Evolutionary conservation across 2,329 filamentous ascomycete species (phyloP), one percentile per base, ranked within the genome.

Genomic region (Talaromyces amestolkiae): DNA sequence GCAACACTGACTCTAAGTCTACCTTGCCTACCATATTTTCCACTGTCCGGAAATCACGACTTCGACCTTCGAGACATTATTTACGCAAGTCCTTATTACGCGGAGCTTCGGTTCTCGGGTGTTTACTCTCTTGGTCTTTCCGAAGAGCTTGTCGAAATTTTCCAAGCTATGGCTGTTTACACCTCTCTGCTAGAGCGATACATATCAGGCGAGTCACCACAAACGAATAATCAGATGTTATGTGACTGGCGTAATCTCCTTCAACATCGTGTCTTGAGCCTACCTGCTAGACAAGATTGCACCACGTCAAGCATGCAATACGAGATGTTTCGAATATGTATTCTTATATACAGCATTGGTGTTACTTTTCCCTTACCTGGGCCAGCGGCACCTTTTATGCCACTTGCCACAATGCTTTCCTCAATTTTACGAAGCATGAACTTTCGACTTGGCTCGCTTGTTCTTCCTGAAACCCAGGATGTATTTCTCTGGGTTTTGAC

Each of bases 211-310:
- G 58, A 65, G 31, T 66, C 65, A 1, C 45, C 59, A 33, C 66
- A 68, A 15, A 63, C 68, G 4, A 71, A 76, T 35, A 43, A 67
- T 24, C 69, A 72, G 8, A 60, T 74, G 3, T 66, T 79, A 6
- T 66, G 71, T 22, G 78, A 81, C 66, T 74, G 78, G 61, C 75
- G 78, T 22, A 81, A 80, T 56, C 70, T 76, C 4, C 72, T 78
- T 33, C 77, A 80, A 63, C 74, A 77, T 53, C 72, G 69, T 15
- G 71, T 79, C 10, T 67, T 79, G 60, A 73, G 69, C 5, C 66
- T 80, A 3, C 71, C 72, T 6, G 67, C 75, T 1, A 70, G 69
- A 41, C 64, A 69, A n/a, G 64, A 73, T 7, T 13, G 13, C 11
- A 9, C 22, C 13, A 27, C 3, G 15, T 11, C 47, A 17, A 51